Percentiles rank a stretch among this genome's conserved stretches.
phyloP scores from a whole-genome alignment of 116 monocot species.

The Zostera marina region DNA sequence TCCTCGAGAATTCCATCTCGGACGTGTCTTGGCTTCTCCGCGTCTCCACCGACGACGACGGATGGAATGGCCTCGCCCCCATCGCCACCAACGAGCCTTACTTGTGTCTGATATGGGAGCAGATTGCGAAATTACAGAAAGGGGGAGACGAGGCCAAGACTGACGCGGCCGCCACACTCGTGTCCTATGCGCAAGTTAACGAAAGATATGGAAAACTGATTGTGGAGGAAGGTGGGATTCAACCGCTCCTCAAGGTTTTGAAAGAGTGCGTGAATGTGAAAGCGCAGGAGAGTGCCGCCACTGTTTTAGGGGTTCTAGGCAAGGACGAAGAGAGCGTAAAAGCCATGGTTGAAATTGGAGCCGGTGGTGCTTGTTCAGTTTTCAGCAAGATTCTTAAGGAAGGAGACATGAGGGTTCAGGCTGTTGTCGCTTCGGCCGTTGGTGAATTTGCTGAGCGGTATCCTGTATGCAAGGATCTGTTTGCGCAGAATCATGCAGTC shows the following conservation, averaged over 20 bases:
- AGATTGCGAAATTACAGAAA: constrained; percentile 76
- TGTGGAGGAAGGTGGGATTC: constrained; percentile 59
- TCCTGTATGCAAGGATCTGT: constrained; percentile 79
- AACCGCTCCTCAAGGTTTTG: constrained; percentile 33
- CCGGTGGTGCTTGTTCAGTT: constrained; percentile 57
- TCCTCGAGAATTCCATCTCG: constrained; percentile 66
- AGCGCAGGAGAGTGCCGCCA: constrained; percentile 72
- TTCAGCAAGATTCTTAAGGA: constrained; percentile 80
- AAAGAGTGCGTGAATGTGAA: constrained; percentile 53
- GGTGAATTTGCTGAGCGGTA: constrained; percentile 54
- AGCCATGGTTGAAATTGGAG: constrained; percentile 41
- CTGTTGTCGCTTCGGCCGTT: constrained; percentile 67
- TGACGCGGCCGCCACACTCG: constrained; percentile 61
- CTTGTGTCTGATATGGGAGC: constrained; percentile 81
- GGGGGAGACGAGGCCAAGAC: constrained; percentile 45
- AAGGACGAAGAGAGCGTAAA: constrained; percentile 64
- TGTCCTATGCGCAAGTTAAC: constrained; percentile 79
- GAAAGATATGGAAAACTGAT: constrained; percentile 65
- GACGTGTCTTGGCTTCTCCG: constrained; percentile 91
- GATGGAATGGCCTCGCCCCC: constrained; percentile 71
- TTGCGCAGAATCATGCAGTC: constrained; percentile 69
- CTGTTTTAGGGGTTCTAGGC: constrained; percentile 60
- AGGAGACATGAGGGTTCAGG: constrained; percentile 70
- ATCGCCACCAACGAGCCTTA: constrained; percentile 95
- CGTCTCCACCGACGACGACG: constrained; percentile 53